Evolutionary conservation across 2,329 filamentous ascomycete genomes (phyloP).

Genomic region (Dryadomyces sulphureus): DNA sequence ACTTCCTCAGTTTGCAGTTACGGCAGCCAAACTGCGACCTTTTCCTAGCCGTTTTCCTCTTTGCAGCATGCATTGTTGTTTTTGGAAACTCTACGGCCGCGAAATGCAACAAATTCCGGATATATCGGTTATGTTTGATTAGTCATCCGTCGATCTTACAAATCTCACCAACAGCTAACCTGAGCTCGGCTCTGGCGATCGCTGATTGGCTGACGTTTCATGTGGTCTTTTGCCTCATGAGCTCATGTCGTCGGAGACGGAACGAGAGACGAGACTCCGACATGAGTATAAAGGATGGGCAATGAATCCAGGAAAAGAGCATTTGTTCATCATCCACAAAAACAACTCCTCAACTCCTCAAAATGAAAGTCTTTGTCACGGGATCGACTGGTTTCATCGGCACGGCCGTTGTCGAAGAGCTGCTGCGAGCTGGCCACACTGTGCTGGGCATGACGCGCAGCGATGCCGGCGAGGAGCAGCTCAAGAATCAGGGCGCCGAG

Average conservation of each 20-base stretch:
- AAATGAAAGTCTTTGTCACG: conserved; percentile 25
- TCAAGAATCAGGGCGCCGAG: conserved; percentile 19
- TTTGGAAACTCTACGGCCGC: no score
- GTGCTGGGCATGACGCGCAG: conserved; percentile 26
- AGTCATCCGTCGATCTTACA: no score
- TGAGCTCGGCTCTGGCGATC: conserved; percentile 9
- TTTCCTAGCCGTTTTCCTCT: neutral
- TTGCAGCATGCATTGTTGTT: neutral
- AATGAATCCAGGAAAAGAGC: no score
- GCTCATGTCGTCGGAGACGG: no score
- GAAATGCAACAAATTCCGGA: no score
- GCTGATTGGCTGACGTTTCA: conserved; percentile 1
- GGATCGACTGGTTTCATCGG: conserved; percentile 29
- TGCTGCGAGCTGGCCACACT: conserved; percentile 22
- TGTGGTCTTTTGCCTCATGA: no score
- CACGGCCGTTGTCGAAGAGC: conserved; percentile 20
- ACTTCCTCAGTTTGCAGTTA: conserved; percentile 34
- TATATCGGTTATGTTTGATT: no score
- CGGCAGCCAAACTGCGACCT: conserved; percentile 22
- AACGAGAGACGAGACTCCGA: no score
- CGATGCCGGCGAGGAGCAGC: conserved; percentile 14
- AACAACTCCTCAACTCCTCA: neutral
- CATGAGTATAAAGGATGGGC: no score
- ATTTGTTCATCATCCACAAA: neutral
- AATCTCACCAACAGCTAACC: no score